Evolutionary conservation across 192 early-diverging fungal species (phyloP), one percentile per base, ranked within the genome.

Genomic region (Phlyctochytrium arcticum): DNA sequence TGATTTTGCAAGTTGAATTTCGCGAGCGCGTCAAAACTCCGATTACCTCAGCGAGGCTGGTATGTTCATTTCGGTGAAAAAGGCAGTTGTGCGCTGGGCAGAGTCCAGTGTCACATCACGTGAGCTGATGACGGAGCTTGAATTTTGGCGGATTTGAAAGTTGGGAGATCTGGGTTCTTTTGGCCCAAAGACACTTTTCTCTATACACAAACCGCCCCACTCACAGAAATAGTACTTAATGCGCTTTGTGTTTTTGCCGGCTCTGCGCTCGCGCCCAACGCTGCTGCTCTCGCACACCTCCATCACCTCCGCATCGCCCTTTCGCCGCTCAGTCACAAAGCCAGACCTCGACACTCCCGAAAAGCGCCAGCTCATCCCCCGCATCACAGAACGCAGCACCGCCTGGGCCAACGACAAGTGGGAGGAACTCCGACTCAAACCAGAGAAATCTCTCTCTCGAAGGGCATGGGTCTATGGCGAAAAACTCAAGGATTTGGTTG

Each of bases 381-480:
- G 39, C 39, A 12, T 44, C 39, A 44, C 15, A n/a, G 39, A 44
- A 44, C 39, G 39, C 21, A n/a, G 39, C 15, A 44, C 39, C 15
- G 12, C 39, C 5, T 66, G 64, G 64, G 29, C 64, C 10, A 34
- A 34, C 3, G 44, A 6, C 8, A 66, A 66, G 46, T 66, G 64
- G 64, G 34, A 55, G 0, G 54, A 57, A 17, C 37, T 66, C 53
- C 31, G 54, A 1, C 7, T 17, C 21, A 66, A 57, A 31, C 42
- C 34, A 17, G 54, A 39, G n/a, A 31, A 31, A 12, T 37, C 44
- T 35, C 8, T 69, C 4, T 49, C 60, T 0, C 24, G 34, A 5
- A 26, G 58, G 7, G 17, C 69, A 8, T 68, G 68, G 33, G 34
- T 44, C 17, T 47, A 15, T 27, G 71, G 71, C 12, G 60, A 73